Conservation (phyloP, 441 rosid genomes). For the Populus tomentosa region DNA sequence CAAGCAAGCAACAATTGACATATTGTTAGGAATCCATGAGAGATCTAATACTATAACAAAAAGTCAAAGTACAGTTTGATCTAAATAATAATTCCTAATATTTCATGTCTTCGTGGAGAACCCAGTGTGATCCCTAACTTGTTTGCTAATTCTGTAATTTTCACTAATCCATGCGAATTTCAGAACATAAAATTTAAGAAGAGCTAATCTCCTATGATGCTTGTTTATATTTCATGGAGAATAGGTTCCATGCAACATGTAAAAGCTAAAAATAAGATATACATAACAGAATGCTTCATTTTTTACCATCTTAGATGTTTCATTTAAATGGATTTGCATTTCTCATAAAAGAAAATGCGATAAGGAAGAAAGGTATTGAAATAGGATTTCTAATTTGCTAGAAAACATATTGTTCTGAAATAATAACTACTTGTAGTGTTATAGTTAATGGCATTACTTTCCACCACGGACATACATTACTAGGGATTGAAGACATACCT, state of each 20-base stretch:
- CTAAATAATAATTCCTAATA: not conserved
- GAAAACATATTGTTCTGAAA: not conserved
- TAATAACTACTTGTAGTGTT: too few relatives aligned
- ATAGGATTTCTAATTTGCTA: not conserved
- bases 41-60: not conserved
- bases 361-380: not conserved
- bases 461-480: not conserved
- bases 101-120: not conserved
- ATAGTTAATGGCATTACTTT: not conserved
- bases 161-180: not conserved
- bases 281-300: not conserved
- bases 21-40: not conserved
- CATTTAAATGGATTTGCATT: not conserved
- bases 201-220: not conserved
- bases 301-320: not conserved
- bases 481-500: conserved; percentile 25
- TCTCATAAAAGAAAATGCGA: not conserved
- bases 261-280: not conserved
- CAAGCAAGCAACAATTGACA: conserved; percentile 7
- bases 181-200: too few relatives aligned
- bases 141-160: not conserved
- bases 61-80: not conserved
- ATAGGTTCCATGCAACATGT: not conserved
- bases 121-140: not conserved
- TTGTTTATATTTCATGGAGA: not conserved